Conservation (phyloP, 2,329 filamentous ascomycete species). For the Fusarium austroafricanum region DNA sequence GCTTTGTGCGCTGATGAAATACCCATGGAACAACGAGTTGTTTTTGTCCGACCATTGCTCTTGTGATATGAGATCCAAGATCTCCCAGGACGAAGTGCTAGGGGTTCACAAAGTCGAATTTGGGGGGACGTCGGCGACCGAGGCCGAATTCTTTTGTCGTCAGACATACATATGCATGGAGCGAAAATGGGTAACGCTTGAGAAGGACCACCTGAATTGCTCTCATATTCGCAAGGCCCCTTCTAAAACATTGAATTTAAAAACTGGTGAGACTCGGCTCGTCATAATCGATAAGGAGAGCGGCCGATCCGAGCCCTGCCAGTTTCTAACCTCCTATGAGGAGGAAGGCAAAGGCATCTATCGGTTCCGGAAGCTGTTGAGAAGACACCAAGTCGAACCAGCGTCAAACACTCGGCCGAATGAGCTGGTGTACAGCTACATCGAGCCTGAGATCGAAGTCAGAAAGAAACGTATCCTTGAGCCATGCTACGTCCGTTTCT, state of each 20-base stretch:
- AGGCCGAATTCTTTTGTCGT: constrained; percentile 72
- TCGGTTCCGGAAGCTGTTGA: constrained; percentile 63
- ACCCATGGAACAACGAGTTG: constrained; percentile 77
- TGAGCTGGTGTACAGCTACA: constrained; percentile 67
- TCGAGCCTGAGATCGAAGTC: constrained; percentile 52
- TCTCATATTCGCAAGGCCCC: constrained; percentile 47
- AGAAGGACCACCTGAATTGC: constrained; percentile 66
- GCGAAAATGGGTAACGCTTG: constrained; percentile 71
- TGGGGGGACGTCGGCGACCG: constrained; percentile 60
- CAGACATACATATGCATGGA: constrained; percentile 73
- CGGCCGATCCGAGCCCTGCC: constrained; percentile 67
- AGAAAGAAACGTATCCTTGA: constrained; percentile 58
- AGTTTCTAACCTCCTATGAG: constrained; percentile 58
- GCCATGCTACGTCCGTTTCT: constrained; percentile 70
- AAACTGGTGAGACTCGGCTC: constrained; percentile 71
- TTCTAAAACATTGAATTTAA: constrained; percentile 49
- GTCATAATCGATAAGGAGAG: constrained; percentile 47
- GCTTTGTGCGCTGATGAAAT: constrained; percentile 73
- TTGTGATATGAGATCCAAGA: constrained; percentile 63
- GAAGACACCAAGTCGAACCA: constrained; percentile 58
- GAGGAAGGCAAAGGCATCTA: constrained; percentile 37
- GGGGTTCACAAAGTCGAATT: constrained; percentile 69
- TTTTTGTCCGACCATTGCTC: constrained; percentile 83
- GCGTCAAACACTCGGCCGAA: constrained; percentile 59
- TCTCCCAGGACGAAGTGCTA: constrained; percentile 67